These are phyloP conservation scores for Eimeria falciformis DNA, from an alignment of 169 alveolate genomes.

Conservation along the genomic window DNA sequence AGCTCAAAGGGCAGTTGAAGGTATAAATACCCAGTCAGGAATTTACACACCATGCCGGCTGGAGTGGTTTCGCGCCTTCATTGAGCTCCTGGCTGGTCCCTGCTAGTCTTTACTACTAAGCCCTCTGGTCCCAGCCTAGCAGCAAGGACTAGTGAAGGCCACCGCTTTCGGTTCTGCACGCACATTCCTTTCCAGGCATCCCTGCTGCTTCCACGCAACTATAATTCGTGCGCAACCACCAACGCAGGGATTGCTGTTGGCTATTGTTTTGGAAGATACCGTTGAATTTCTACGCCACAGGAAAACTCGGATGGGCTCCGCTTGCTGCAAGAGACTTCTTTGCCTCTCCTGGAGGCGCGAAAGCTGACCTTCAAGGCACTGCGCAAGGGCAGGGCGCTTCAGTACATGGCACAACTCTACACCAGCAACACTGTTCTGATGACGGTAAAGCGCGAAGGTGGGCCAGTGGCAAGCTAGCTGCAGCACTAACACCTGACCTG, in stretches of 20 bases:
- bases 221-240: neutral
- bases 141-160: neutral
- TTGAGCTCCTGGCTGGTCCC: neutral
- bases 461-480: neutral
- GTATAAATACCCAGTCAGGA: neutral
- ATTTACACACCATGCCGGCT: neutral
- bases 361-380: conserved; percentile 76
- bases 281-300: conserved; percentile 4
- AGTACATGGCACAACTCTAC: conserved; percentile 75
- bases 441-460: conserved; percentile 67
- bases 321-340: conserved; percentile 54
- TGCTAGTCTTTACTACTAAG: neutral
- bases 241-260: neutral
- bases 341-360: conserved; percentile 76
- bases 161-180: neutral
- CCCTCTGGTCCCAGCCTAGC: neutral
- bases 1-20: conserved; percentile 48
- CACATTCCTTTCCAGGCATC: neutral
- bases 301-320: conserved; percentile 52
- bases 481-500: neutral
- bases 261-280: neutral
- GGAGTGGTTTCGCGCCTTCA: neutral
- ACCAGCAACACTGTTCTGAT: conserved; percentile 44
- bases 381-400: conserved; percentile 77
- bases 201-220: neutral